A percentile compares a stretch with the other conserved stretches of the same genome.
phyloP scores from a whole-genome alignment of 2,329 filamentous ascomycete genomes.

The Aspergillus sp. region DNA sequence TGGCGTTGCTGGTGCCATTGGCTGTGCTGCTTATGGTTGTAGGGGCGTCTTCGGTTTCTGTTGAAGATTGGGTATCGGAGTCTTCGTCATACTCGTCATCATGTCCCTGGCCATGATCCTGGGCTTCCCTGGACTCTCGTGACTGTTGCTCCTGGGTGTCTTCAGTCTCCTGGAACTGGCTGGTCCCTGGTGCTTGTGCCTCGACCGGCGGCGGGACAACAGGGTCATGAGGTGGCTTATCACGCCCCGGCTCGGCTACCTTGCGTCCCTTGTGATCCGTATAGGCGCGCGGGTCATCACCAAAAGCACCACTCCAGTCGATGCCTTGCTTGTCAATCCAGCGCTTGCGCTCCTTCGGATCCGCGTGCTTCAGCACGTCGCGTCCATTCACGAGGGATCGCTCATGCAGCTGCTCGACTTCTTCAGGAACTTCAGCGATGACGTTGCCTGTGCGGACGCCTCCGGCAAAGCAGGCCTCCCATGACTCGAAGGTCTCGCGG shows the following conservation, averaged over 20 bases:
- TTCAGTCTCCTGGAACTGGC: conserved; percentile 8
- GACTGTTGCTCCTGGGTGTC: conserved; percentile 15
- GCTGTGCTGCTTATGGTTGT: background rate
- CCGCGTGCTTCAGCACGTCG: conserved; percentile 68
- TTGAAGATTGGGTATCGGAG: background rate
- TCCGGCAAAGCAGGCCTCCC: conserved; percentile 85
- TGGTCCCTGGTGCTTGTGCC: conserved; percentile 4
- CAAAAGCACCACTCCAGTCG: conserved; percentile 84
- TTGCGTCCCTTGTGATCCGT: conserved; percentile 49
- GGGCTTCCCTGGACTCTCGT: conserved; percentile 4
- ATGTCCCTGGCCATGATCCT: conserved; percentile 1
- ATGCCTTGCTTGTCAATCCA: conserved; percentile 75
- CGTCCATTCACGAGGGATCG: conserved; percentile 70
- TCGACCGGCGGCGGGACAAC: conserved; percentile 39
- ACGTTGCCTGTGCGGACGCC: conserved; percentile 71
- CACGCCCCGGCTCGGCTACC: conserved; percentile 50
- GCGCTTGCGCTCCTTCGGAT: conserved; percentile 58
- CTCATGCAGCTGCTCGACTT: conserved; percentile 71
- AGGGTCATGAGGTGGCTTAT: conserved; percentile 48
- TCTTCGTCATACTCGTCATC: conserved; percentile 1
- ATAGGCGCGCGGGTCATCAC: conserved; percentile 62
- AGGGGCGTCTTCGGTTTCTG: background rate
- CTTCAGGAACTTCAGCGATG: conserved; percentile 63
- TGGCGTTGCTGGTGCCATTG: background rate
- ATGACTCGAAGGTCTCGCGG: conserved; percentile 87